Evolutionary conservation across 768 basidiomycete genomes (phyloP), one percentile per base, ranked within the genome.

Genomic region (Psilocybe subaeruginosa): DNA sequence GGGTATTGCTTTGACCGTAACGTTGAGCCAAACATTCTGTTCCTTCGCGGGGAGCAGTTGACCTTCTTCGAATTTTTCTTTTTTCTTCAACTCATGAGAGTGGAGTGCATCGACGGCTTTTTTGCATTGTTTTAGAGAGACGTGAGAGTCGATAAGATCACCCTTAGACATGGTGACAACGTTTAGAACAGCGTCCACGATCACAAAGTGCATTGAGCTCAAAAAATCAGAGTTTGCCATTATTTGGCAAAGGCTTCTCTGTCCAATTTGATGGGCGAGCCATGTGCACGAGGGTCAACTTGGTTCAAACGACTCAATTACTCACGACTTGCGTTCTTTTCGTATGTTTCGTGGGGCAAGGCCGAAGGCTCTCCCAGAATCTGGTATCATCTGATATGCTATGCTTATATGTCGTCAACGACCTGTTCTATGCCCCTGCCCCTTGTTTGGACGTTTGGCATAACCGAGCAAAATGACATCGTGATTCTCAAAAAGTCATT

Each of bases 1-100:
- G 27, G 87, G 83, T 70, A 95, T 90, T 70, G 82, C 84, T 80
- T 97, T 97, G 60, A 95, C 88, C 3, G 92, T 85, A 56, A 99
- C 80, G 66, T 92, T 89, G 17, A 99, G 82, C 92, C 94, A 98
- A 56, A 99, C 81, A 73, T 88, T 79, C 70, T 94, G 92, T 68
- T 96, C 94, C 73, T 87, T 92, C 49, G 84, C 84, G 0, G 86
- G 82, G 56, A 95, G 75, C 6, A 95, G 85, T 70, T 97, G 89
- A 0, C 74, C 86, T 72, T 92, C 88, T 61, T 89, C 86, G 60
- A 82, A 80, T 68, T 91, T 77, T 66, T 84, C 76, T 64, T 86
- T 83, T 67, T 81, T 80, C 70, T 91, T 88, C 51, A 77, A 69
- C 48, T 89, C 86, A 70, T 98, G 86, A 2, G 82, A 77, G 54